Evolutionary conservation across 306 rosid species (phyloP).

Genomic region (Sicyos edulis): DNA sequence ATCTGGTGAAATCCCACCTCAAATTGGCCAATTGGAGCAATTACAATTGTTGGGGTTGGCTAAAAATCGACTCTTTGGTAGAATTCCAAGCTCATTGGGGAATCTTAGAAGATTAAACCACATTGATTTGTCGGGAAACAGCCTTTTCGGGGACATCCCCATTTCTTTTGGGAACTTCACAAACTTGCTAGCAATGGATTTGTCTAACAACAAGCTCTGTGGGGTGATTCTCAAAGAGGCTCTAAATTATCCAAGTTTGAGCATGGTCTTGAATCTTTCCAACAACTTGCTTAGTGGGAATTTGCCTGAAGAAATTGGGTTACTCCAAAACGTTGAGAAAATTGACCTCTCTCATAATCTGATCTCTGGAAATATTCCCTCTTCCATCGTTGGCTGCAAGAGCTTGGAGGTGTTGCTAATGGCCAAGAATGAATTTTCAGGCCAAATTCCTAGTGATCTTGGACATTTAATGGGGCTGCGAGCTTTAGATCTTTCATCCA

Average conservation of each 20-base stretch:
- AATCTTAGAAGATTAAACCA: conserved; percentile 39
- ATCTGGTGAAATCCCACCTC: conserved; percentile 53
- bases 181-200: conserved; percentile 46
- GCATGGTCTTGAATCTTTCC: conserved; percentile 49
- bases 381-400: conserved; percentile 42
- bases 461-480: conserved; percentile 50
- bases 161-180: conserved; percentile 41
- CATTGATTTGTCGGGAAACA: conserved; percentile 55
- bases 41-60: conserved; percentile 41
- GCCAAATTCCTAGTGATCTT: conserved; percentile 47
- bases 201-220: conserved; percentile 53
- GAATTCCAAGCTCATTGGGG: conserved; percentile 55
- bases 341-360: conserved; percentile 54
- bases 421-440: conserved; percentile 48
- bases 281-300: conserved; percentile 50
- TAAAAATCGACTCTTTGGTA: conserved; percentile 43
- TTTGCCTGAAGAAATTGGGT: conserved; percentile 49
- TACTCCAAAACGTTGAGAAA: conserved; percentile 29
- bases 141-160: conserved; percentile 40
- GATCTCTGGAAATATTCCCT: conserved; percentile 46
- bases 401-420: conserved; percentile 51
- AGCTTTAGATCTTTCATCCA: conserved; percentile 59
- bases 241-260: conserved; percentile 45
- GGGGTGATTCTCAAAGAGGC: conserved; percentile 53
- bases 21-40: conserved; percentile 45